A percentile compares a stretch with the other conserved stretches of the same genome.
phyloP scores from a whole-genome alignment of 305 asterid genomes.

The Fraxinus nigra region DNA sequence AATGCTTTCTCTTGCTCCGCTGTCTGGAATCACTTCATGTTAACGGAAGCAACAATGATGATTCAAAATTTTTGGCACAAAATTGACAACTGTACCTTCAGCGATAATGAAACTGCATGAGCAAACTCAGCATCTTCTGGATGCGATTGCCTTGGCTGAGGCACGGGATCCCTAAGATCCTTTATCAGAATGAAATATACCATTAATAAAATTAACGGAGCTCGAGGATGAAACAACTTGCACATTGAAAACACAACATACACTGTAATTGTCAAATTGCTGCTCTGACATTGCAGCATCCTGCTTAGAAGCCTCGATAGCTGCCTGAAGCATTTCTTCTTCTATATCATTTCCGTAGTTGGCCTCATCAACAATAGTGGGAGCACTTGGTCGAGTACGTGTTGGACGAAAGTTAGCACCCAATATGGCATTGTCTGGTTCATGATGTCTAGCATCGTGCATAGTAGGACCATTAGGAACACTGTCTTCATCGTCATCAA shows the following conservation, averaged over 20 bases:
- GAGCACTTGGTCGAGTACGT: conserved; percentile 50
- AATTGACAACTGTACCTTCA: conserved; percentile 48
- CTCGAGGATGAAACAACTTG: conserved; percentile 20
- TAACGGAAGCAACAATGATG: conserved; percentile 21
- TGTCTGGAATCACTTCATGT: conserved; percentile 49
- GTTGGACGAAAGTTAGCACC: conserved; percentile 10
- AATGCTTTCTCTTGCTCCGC: conserved; percentile 65
- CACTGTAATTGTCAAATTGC: conserved; percentile 38
- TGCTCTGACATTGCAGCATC: conserved; percentile 55
- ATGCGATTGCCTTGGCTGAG: conserved; percentile 48
- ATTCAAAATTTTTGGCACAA: not conserved
- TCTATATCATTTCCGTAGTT: conserved; percentile 75
- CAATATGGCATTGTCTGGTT: not conserved
- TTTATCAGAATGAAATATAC: conserved; percentile 32
- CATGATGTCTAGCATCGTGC: conserved; percentile 12
- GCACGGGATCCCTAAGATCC: conserved; percentile 41
- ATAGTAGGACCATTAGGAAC: conserved; percentile 31
- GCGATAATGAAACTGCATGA: conserved; percentile 69
- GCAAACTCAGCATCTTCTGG: conserved; percentile 58
- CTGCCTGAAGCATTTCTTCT: conserved; percentile 96
- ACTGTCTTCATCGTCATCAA: conserved; percentile 44
- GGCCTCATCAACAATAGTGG: conserved; percentile 51
- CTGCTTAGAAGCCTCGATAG: conserved; percentile 91
- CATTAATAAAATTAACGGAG: conserved; percentile 1
- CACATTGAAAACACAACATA: conserved; percentile 32